Evolutionary conservation across 2,329 filamentous ascomycete genomes (phyloP).

Genomic region (Diaporthe sp.): DNA sequence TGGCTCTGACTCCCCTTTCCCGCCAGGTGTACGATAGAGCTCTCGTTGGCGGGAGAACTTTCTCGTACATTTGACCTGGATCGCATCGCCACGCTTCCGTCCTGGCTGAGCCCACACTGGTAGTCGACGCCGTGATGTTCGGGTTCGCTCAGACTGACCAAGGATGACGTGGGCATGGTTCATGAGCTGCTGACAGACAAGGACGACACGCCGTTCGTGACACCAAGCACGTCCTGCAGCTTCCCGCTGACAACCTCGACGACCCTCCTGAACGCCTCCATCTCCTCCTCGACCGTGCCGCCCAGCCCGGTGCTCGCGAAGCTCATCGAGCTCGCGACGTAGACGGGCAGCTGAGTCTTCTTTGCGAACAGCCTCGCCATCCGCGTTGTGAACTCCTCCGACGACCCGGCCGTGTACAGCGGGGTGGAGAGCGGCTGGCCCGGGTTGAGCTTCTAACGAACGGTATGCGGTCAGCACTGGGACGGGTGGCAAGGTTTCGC

Average conservation of each 20-base stretch:
- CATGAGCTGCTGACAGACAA: conserved; percentile 38
- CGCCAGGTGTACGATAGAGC: conserved; percentile 1
- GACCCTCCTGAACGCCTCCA: conserved; percentile 85
- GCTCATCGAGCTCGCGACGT: conserved; percentile 90
- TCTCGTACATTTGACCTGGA: neutral
- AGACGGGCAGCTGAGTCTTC: conserved; percentile 80
- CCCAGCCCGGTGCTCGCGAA: conserved; percentile 81
- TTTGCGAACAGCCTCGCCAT: conserved; percentile 87
- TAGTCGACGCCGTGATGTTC: neutral
- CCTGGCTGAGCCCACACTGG: neutral
- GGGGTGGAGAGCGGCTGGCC: conserved; percentile 80
- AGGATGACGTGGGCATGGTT: neutral
- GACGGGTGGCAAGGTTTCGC: neutral
- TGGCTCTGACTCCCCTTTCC: neutral
- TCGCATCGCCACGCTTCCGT: neutral
- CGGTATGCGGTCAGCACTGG: neutral
- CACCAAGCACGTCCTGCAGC: conserved; percentile 55
- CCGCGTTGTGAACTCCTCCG: conserved; percentile 88
- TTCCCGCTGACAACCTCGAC: conserved; percentile 76
- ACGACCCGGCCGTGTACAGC: conserved; percentile 81
- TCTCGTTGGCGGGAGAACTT: neutral
- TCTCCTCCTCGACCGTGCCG: conserved; percentile 91
- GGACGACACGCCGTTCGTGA: conserved; percentile 43
- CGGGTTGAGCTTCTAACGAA: conserved; percentile 63
- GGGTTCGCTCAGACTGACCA: neutral